These are phyloP conservation scores for Alternaria longipes DNA, from an alignment of 2,329 filamentous ascomycete genomes.

Conservation along the genomic window DNA sequence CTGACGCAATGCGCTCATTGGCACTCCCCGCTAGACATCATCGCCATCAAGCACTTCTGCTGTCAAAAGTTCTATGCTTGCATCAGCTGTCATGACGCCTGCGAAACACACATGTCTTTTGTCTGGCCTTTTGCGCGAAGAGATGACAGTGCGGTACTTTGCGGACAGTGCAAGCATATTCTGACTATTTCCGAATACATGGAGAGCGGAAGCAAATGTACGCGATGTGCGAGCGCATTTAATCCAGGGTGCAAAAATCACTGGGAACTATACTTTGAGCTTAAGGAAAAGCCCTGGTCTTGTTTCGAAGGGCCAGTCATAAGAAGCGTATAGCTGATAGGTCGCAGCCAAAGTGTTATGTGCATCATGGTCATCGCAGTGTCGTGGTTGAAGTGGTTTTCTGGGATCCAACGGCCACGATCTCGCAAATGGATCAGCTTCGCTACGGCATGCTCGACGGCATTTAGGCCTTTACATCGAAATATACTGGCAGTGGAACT, in stretches of 20 bases:
- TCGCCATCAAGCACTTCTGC: constrained; percentile 50
- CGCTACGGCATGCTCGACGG: too few species aligned
- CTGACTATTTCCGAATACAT: constrained; percentile 44
- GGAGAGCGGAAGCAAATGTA: constrained; percentile 39
- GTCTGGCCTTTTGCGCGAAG: constrained; percentile 35
- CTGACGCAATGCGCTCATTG: constrained; percentile 48
- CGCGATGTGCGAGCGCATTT: constrained; percentile 38
- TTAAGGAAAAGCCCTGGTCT: too few species aligned
- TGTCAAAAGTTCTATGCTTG: constrained; percentile 51
- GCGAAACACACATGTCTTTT: constrained; percentile 35
- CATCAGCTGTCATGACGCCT: constrained; percentile 44
- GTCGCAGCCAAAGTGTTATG: too few species aligned
- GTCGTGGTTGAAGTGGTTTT: too few species aligned
- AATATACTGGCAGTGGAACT: too few species aligned
- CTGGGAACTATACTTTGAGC: constrained; percentile 47
- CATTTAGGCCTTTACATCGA: too few species aligned
- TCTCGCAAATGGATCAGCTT: too few species aligned
- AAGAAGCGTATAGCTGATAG: too few species aligned
- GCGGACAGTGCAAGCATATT: constrained; percentile 42
- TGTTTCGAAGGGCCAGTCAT: too few species aligned
- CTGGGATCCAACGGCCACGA: too few species aligned
- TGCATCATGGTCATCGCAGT: too few species aligned
- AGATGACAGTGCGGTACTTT: constrained; percentile 39
- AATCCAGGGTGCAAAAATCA: constrained; percentile 49
- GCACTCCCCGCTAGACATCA: constrained; percentile 47